Evolutionary conservation across 2,329 filamentous ascomycete species (phyloP).

Genomic region (Hypomyces perniciosus): DNA sequence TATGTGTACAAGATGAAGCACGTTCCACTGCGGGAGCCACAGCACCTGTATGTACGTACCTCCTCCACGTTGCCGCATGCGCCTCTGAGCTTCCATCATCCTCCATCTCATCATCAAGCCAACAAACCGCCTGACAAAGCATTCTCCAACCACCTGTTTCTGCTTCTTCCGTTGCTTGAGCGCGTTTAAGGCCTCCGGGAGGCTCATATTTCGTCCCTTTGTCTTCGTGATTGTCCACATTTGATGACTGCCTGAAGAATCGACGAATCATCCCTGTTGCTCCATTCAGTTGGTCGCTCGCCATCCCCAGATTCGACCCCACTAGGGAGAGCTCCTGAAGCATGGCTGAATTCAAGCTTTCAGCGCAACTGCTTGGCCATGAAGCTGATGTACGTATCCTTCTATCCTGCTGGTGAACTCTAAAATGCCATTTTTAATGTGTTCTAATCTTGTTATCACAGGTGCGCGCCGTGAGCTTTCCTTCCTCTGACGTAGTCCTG

Average conservation of each 20-base stretch:
- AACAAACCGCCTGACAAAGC: slow-evolving; percentile 9
- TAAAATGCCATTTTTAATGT: not conserved
- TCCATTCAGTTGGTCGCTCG: not conserved
- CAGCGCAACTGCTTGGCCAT: slow-evolving; percentile 81
- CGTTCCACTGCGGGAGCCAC: too few species aligned
- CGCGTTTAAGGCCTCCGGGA: too few species aligned
- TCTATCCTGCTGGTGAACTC: slow-evolving; percentile 1
- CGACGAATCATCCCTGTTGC: too few species aligned
- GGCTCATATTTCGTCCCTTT: not conserved
- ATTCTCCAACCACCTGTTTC: not conserved
- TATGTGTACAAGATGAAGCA: too few species aligned
- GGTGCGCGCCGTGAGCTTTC: slow-evolving; percentile 84
- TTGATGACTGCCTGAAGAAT: too few species aligned
- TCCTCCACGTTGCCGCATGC: not conserved
- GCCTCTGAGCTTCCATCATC: slow-evolving; percentile 27
- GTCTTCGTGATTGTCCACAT: slow-evolving; percentile 1
- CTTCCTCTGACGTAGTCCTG: slow-evolving; percentile 63
- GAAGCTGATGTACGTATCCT: slow-evolving; percentile 73
- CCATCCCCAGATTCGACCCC: slow-evolving; percentile 1
- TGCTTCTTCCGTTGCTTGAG: too few species aligned
- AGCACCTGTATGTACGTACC: too few species aligned
- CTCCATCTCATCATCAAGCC: slow-evolving; percentile 11
- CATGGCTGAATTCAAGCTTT: slow-evolving; percentile 88
- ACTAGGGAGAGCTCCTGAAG: slow-evolving; percentile 6
- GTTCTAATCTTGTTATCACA: slow-evolving; percentile 33